Evolutionary conservation across 2,329 filamentous ascomycete genomes (phyloP).

Genomic region (Fusarium sp.): DNA sequence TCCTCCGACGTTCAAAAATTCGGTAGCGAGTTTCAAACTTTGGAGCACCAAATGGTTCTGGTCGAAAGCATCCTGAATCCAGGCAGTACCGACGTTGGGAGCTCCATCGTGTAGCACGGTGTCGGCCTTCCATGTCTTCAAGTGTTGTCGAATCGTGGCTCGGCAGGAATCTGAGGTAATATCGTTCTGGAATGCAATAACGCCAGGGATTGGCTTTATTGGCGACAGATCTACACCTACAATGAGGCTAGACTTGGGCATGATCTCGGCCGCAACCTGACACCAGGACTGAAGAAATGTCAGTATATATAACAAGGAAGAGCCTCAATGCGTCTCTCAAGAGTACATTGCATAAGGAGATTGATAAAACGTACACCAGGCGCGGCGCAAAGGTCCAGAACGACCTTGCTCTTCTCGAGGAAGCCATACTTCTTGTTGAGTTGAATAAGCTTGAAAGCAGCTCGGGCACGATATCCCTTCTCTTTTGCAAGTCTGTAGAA

Average conservation of each 20-base stretch:
- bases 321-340: not conserved
- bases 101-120: constrained; percentile 96
- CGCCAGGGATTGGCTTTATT: constrained; percentile 94
- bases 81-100: constrained; percentile 96
- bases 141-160: constrained; percentile 85
- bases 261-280: constrained; percentile 94
- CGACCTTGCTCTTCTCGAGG: constrained; percentile 94
- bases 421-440: constrained; percentile 99
- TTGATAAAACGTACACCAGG: constrained; percentile 75
- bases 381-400: constrained; percentile 97
- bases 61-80: constrained; percentile 98
- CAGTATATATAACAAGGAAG: constrained; percentile 34
- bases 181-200: constrained; percentile 96
- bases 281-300: constrained; percentile 79
- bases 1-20: constrained; percentile 90
- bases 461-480: constrained; percentile 95
- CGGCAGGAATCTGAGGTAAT: constrained; percentile 98
- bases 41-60: constrained; percentile 68
- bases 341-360: not conserved
- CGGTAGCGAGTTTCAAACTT: constrained; percentile 91
- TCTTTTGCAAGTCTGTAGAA: constrained; percentile 99
- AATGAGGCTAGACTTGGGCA: constrained; percentile 93
- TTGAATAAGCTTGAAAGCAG: constrained; percentile 97
- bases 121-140: constrained; percentile 97
- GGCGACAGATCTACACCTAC: constrained; percentile 89